Conservation (phyloP, 495 filamentous ascomycete genomes). For the Terfezia boudieri region DNA sequence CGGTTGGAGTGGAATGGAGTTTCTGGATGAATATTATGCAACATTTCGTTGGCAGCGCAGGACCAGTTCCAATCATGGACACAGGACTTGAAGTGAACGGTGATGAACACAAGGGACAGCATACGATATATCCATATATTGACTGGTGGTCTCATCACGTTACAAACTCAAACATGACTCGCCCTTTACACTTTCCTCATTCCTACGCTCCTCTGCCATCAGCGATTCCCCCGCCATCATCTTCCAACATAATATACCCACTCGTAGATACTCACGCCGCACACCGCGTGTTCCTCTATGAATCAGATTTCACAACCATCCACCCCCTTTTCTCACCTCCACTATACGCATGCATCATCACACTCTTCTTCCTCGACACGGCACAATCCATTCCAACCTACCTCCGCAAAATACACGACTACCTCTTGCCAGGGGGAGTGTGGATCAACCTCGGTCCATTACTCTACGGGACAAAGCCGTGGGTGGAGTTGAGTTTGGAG, state of each 20-base stretch:
- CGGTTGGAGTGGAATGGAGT: constrained; percentile 26
- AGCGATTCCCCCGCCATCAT: background rate
- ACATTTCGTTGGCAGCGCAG: constrained; percentile 7
- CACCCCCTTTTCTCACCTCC: background rate
- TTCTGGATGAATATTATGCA: constrained; percentile 24
- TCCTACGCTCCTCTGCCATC: background rate
- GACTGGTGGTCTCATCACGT: constrained; percentile 28
- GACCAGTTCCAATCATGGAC: background rate
- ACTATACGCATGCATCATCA: constrained; percentile 27
- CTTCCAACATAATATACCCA: background rate
- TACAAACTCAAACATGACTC: constrained; percentile 22
- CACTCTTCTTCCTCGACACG: constrained; percentile 92
- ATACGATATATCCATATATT: constrained; percentile 23
- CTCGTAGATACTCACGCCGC: background rate
- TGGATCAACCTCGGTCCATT: constrained; percentile 83
- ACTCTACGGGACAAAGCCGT: constrained; percentile 29
- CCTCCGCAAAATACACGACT: constrained; percentile 56
- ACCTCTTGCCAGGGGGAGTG: constrained; percentile 53
- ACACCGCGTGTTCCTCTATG: background rate
- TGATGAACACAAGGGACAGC: background rate
- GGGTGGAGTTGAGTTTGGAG: constrained; percentile 64
- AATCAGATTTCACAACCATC: background rate
- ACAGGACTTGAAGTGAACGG: background rate
- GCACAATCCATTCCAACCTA: constrained; percentile 82
- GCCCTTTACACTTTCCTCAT: constrained; percentile 22